Percentiles rank a stretch among this genome's conserved stretches.
Evolutionary conservation across 78 protist species (phyloP).

Genomic region (Acrasis kona): DNA sequence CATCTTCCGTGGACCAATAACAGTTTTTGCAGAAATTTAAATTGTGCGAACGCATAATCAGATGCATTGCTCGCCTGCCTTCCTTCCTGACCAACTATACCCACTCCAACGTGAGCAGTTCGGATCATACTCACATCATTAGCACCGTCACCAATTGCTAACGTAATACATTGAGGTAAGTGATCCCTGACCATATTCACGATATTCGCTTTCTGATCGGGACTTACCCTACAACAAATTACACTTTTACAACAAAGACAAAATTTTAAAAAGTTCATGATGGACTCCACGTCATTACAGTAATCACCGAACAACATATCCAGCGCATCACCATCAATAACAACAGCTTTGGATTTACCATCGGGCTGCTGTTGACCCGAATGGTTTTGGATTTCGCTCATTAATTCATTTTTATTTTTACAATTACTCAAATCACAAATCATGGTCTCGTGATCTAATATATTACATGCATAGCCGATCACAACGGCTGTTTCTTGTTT

Average conservation of each 20-base stretch:
- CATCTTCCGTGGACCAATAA: slow-evolving; percentile 78
- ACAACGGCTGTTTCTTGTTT: slow-evolving; percentile 95
- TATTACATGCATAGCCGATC: slow-evolving; percentile 80
- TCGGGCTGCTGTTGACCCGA: background rate
- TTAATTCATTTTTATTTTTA: background rate
- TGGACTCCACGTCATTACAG: background rate
- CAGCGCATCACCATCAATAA: slow-evolving; percentile 13
- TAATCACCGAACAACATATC: background rate
- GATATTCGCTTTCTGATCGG: slow-evolving; percentile 70
- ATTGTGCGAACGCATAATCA: slow-evolving; percentile 62
- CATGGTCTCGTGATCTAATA: slow-evolving; percentile 14
- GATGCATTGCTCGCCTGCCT: slow-evolving; percentile 43
- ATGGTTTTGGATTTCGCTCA: background rate
- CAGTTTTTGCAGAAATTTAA: slow-evolving; percentile 25
- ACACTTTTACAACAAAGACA: slow-evolving; percentile 54
- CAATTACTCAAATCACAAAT: no score
- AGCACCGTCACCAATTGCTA: slow-evolving; percentile 84
- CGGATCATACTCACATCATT: slow-evolving; percentile 76
- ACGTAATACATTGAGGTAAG: background rate
- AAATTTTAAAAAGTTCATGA: slow-evolving; percentile 26
- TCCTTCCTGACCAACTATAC: slow-evolving; percentile 51
- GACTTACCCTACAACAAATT: slow-evolving; percentile 81
- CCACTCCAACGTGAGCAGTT: slow-evolving; percentile 63
- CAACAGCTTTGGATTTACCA: background rate
- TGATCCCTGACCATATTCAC: slow-evolving; percentile 25